Base-by-base conservation (phyloP, 1,139 yeast species). In the Blastobotrys persicus region DNA sequence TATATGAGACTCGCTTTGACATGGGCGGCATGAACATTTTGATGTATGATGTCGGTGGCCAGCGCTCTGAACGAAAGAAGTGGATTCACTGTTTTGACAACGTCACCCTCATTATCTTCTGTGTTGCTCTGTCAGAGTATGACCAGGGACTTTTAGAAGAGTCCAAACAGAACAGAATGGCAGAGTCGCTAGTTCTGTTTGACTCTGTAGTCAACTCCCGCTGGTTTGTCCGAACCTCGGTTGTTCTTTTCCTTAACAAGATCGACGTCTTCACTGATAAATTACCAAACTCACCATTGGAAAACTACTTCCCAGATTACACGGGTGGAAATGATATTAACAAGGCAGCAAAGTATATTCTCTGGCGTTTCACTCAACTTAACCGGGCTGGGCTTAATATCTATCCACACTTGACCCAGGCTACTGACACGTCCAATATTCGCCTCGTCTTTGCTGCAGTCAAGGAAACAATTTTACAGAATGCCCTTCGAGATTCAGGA, bases 31-130 rank as follows among this genome's bases (percentile, higher is more conserved):
- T 88, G 49, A 82, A 82, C 61, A 78, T 88, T 51, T 95, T 88
- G 67, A 81, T 89, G 77, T 88, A 78, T 64, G 97, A 89, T 66
- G 96, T 89, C 45, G 97, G 97, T 55, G 97, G 97, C 1, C 97
- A 89, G 69, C 74, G 97, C 59, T 83, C 92, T 1, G 97, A 89
- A 70, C 80, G 97, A 48, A 88, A 88, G 63, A 89, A 89, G 67
- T 89, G 97, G 97, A 89, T 89, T 57, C 95, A 89, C 68, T 89
- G 96, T 64, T 89, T 89, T 62, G 96, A 89, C 67, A 88, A 89
- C 60, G 97, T 89, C 31, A 86, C 96, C 0, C 74, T 87, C 46
- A 86, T 89, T 45, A 88, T 89, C 51, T 89, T 88, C 66, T 88
- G 96, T 67, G 96, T 88, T 17, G 91, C 97, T 0, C 71, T 89